Percentiles rank a stretch among this genome's conserved stretches.
Conservation (phyloP, 805 yeast species). For the Candida dajiaensis region DNA sequence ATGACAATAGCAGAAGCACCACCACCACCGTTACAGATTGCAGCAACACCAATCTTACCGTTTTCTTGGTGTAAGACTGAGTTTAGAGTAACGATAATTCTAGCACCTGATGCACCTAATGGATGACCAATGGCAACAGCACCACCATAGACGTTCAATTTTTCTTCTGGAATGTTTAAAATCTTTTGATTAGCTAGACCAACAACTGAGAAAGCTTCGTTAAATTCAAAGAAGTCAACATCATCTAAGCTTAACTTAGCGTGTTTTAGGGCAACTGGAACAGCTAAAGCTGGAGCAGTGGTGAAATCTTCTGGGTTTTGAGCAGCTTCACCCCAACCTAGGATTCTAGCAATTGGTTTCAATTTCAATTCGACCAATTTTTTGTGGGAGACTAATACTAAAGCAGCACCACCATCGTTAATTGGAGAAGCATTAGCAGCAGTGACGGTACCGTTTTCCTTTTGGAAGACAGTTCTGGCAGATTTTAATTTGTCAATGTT, state of each 20-base stretch:
- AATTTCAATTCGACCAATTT: conserved; percentile 82
- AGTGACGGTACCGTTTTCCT: conserved; percentile 92
- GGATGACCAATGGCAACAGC: conserved; percentile 96
- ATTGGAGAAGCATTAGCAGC: conserved; percentile 96
- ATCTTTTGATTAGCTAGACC: conserved; percentile 85
- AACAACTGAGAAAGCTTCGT: conserved; percentile 97
- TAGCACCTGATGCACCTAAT: conserved; percentile 93
- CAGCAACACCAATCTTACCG: conserved; percentile 90
- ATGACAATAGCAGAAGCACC: conserved; percentile 94
- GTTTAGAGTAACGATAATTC: conserved; percentile 82
- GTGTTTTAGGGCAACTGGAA: conserved; percentile 92
- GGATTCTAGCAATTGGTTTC: conserved; percentile 82
- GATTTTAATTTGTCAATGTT: conserved; percentile 69
- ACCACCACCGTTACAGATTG: conserved; percentile 99
- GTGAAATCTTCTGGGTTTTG: conserved; percentile 93
- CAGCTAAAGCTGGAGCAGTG: conserved; percentile 90
- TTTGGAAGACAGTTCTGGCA: conserved; percentile 93
- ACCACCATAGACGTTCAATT: conserved; percentile 89
- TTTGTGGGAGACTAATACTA: conserved; percentile 76
- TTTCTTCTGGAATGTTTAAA: conserved; percentile 53
- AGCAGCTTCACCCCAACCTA: conserved; percentile 98
- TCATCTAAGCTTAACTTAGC: conserved; percentile 62
- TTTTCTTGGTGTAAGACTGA: conserved; percentile 79
- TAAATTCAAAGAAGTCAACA: conserved; percentile 89
- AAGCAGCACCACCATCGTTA: conserved; percentile 98